phyloP scores from a whole-genome alignment of 768 basidiomycete genomes.

The Galerina marginata region DNA sequence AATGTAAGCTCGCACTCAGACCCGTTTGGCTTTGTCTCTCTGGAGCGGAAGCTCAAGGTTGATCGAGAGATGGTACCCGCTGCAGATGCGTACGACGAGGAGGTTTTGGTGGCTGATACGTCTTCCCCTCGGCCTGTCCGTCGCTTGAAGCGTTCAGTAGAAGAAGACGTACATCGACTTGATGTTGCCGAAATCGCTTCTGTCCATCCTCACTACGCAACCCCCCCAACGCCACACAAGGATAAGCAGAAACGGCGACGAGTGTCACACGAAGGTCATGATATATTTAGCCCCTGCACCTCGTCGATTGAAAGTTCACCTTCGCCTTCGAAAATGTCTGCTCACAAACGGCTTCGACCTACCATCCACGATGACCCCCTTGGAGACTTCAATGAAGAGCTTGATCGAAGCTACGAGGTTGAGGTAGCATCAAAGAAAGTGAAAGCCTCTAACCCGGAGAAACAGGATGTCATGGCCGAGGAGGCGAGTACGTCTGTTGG shows the following conservation, averaged over 20 bases:
- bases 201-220: conserved; percentile 22
- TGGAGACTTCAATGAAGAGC: conserved; percentile 24
- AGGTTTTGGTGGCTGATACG: conserved; percentile 33
- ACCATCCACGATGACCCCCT: conserved; percentile 17
- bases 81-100: conserved; percentile 11
- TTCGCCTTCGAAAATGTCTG: conserved; percentile 39
- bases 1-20: conserved; percentile 41
- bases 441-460: neutral
- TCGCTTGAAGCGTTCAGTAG: conserved; percentile 22
- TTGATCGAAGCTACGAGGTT: conserved; percentile 20
- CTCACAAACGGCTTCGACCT: conserved; percentile 15
- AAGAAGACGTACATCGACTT: conserved; percentile 5
- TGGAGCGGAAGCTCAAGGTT: conserved; percentile 54
- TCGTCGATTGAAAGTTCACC: conserved; percentile 40
- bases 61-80: conserved; percentile 35
- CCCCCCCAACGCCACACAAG: conserved; percentile 41
- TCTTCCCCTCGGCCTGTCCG: conserved; percentile 34
- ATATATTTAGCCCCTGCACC: conserved; percentile 38
- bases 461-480: conserved; percentile 5
- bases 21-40: conserved; percentile 64
- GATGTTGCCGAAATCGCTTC: neutral
- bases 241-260: conserved; percentile 35
- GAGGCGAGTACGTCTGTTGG: neutral
- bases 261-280: conserved; percentile 31
- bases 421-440: conserved; percentile 8